Evolutionary conservation across 176 grass and related monocot genomes (phyloP), one percentile per base, ranked within the genome.

Genomic region (Chrysopogon serrulatus): DNA sequence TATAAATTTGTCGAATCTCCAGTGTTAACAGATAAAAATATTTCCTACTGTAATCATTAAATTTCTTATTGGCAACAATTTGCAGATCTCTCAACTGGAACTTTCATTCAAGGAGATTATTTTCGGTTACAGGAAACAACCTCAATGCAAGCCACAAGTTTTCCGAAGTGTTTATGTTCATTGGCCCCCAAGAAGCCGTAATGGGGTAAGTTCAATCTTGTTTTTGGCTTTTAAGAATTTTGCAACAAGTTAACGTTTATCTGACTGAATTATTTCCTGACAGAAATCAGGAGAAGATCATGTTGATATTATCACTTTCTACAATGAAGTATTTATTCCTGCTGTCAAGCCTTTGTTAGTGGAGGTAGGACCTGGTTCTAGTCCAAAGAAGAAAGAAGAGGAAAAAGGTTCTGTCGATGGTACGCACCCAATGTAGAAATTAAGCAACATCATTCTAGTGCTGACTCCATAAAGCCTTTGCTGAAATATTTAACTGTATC

Each of bases 31-130:
- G 11, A 53, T 45, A 79, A 56, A 74, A n/a, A 12, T 64, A 15
- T 43, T n/a, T 1, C 18, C 63, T 0, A 10, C 31, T 82, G 47
- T 68, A 40, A 80, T 59, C 68, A 21, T 63, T 76, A 18, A 18
- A 47, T 42, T 68, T 57, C 60, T 53, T 40, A 74, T 61, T 76
- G 28, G 39, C 85, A 44, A 13, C 40, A 62, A 10, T 69, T 32
- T 84, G 80, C 85, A 99, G 96, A 94, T 99, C 86, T 92, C 85
- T 86, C 89, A 99, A 85, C 40, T 99, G 81, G 84, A 83, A 44
- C 88, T 99, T 45, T 84, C 96, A 23, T 99, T 99, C 83, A 96
- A 99, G 86, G 89, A 99, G 86, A 99, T 99, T 54, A 99, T 99
- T 87, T 99, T 92, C 2, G 79, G 87, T 84, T 99, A 99, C 77